A percentile compares a stretch with the other conserved stretches of the same genome.
Evolutionary conservation across 129 eudicot genomes (phyloP).

Genomic region (Deinandra increscens): DNA sequence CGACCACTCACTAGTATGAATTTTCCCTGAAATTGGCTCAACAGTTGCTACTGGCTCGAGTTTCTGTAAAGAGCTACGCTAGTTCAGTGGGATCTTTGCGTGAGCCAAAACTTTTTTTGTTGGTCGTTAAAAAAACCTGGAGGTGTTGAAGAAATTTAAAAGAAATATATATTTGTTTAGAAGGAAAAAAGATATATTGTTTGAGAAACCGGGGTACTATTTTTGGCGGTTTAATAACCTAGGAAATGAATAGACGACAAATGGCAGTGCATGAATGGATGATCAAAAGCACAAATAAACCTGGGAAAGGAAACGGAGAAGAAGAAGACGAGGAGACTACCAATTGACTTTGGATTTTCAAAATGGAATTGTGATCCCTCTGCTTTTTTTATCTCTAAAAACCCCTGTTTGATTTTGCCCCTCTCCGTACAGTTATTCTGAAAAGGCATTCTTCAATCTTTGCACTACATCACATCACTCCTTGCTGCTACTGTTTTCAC

Average conservation of each 20-base stretch:
- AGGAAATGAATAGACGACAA: constrained; percentile 17
- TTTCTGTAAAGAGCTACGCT: too few relatives aligned
- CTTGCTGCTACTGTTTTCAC: constrained; percentile 12
- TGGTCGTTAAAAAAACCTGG: too few relatives aligned
- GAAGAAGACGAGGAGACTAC: constrained; percentile 18
- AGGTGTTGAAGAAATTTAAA: too few relatives aligned
- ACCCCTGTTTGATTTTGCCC: not conserved
- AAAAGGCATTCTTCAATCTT: not conserved
- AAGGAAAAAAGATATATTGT: too few relatives aligned
- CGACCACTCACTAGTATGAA: too few relatives aligned
- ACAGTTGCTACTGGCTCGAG: too few relatives aligned
- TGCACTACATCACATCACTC: not conserved
- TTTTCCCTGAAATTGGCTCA: too few relatives aligned
- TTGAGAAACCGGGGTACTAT: not conserved
- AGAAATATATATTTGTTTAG: too few relatives aligned
- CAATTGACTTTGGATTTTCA: not conserved
- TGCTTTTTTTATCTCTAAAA: not conserved
- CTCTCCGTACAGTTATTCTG: constrained; percentile 10
- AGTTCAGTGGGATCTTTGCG: too few relatives aligned
- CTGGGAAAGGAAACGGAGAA: not conserved
- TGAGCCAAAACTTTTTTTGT: too few relatives aligned
- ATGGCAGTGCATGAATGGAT: constrained; percentile 21
- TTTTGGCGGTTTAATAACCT: constrained; percentile 8
- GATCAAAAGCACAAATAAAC: constrained; percentile 14
- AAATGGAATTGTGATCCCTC: not conserved